Evolutionary conservation across 2,329 filamentous ascomycete species (phyloP).

Genomic region (Cadophora sp.): DNA sequence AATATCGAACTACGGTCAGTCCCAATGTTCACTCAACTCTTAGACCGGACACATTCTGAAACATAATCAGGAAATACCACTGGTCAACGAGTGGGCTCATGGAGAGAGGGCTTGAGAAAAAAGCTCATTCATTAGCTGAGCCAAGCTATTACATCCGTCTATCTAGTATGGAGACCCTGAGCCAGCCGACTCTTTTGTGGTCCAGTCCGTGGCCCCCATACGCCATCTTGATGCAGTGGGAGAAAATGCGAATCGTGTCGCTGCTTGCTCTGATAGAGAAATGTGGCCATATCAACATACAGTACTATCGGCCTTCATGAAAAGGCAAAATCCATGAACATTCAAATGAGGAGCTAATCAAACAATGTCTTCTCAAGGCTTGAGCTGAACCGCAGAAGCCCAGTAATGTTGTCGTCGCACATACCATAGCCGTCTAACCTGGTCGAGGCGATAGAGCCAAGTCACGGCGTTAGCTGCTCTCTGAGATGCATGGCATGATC

Average conservation of each 20-base stretch:
- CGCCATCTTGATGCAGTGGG: background rate
- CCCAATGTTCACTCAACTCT: background rate
- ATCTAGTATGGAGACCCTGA: conserved; percentile 1
- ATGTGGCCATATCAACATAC: background rate
- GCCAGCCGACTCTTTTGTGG: background rate
- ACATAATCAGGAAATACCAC: background rate
- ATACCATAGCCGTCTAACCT: too few species aligned
- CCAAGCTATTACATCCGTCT: background rate
- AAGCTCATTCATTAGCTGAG: conserved; percentile 2
- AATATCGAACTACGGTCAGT: too few species aligned
- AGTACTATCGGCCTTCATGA: background rate
- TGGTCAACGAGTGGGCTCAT: background rate
- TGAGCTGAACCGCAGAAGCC: background rate
- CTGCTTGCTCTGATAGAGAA: background rate
- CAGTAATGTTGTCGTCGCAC: background rate
- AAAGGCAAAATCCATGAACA: background rate
- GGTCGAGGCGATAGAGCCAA: background rate
- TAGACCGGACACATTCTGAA: background rate
- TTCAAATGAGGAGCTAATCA: background rate
- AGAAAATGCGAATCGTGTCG: too few species aligned
- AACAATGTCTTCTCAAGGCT: background rate
- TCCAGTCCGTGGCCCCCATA: background rate
- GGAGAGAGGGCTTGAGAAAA: background rate
- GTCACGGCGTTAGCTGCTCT: background rate
- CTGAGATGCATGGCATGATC: background rate